A percentile compares a stretch with the other conserved stretches of the same genome.
Conservation (phyloP, 352 stramenopile genomes). For the Blastocystis sp. region DNA sequence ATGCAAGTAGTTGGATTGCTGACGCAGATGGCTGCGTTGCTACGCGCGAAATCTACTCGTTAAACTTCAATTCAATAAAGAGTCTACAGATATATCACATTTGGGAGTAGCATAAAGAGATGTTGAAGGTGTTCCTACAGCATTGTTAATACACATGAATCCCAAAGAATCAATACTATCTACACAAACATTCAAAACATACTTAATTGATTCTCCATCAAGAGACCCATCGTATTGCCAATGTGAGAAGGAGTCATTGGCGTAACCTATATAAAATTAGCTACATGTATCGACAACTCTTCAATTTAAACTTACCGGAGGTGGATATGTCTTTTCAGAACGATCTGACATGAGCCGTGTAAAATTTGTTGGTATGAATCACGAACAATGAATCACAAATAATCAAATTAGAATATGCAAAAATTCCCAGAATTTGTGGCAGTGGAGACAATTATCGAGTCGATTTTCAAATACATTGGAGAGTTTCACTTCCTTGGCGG, state of each 20-base stretch:
- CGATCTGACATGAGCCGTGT: neutral
- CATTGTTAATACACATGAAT: neutral
- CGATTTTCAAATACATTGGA: neutral
- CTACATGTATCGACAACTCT: neutral
- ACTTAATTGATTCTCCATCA: slow-evolving; percentile 17
- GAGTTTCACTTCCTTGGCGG: neutral
- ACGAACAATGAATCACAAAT: neutral
- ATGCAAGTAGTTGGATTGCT: neutral
- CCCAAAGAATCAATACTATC: neutral
- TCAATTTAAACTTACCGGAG: neutral
- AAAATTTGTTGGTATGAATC: neutral
- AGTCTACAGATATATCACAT: neutral
- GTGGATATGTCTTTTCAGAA: neutral
- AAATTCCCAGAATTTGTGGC: neutral
- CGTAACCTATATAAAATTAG: slow-evolving; percentile 28
- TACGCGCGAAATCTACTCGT: neutral
- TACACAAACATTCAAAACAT: neutral
- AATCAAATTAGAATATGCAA: neutral
- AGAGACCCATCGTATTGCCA: neutral
- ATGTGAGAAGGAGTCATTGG: slow-evolving; percentile 15
- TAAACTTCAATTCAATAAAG: neutral
- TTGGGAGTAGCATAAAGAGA: neutral
- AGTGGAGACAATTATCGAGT: neutral
- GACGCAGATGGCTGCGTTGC: neutral
- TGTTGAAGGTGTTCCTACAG: slow-evolving; percentile 29